Percentiles rank a stretch among this genome's conserved stretches.
Evolutionary conservation across 2,329 filamentous ascomycete species (phyloP).

Genomic region (Cladobotryum mycophilum): DNA sequence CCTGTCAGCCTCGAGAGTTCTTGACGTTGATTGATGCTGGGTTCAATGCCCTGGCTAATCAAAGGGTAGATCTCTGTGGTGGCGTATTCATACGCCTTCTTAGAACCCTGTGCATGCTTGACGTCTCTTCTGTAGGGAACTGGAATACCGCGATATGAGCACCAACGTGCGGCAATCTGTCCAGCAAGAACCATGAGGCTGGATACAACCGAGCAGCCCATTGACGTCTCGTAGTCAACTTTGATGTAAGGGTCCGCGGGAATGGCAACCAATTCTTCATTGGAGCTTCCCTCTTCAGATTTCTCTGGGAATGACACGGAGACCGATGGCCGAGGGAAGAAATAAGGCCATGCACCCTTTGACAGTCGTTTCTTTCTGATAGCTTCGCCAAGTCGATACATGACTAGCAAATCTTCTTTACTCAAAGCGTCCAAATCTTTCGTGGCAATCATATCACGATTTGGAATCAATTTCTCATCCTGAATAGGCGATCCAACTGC

Average conservation of each 20-base stretch:
- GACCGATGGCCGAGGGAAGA: constrained; percentile 37
- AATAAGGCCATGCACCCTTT: constrained; percentile 46
- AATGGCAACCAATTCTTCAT: constrained; percentile 19
- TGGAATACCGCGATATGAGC: constrained; percentile 49
- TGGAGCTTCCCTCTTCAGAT: constrained; percentile 9
- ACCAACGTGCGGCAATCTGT: constrained; percentile 57
- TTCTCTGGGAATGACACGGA: constrained; percentile 33
- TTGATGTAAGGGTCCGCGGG: constrained; percentile 47
- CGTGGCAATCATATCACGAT: constrained; percentile 38
- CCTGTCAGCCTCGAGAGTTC: constrained; percentile 34
- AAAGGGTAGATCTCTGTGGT: constrained; percentile 29
- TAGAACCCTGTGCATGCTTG: constrained; percentile 31
- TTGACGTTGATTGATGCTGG: constrained; percentile 24
- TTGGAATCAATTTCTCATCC: constrained; percentile 14
- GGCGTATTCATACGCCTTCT: constrained; percentile 31
- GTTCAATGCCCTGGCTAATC: constrained; percentile 26
- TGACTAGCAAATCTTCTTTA: constrained; percentile 39
- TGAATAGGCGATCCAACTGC: constrained; percentile 22
- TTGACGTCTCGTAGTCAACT: constrained; percentile 25
- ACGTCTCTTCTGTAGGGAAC: constrained; percentile 52
- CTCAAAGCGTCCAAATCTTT: constrained; percentile 37
- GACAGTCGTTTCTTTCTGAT: constrained; percentile 36
- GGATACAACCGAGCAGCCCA: constrained; percentile 28
- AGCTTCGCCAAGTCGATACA: constrained; percentile 43
- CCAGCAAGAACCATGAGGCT: constrained; percentile 55